These are phyloP conservation scores for Xylaria polymorpha DNA, from an alignment of 2,329 filamentous ascomycete genomes.

Conservation along the genomic window DNA sequence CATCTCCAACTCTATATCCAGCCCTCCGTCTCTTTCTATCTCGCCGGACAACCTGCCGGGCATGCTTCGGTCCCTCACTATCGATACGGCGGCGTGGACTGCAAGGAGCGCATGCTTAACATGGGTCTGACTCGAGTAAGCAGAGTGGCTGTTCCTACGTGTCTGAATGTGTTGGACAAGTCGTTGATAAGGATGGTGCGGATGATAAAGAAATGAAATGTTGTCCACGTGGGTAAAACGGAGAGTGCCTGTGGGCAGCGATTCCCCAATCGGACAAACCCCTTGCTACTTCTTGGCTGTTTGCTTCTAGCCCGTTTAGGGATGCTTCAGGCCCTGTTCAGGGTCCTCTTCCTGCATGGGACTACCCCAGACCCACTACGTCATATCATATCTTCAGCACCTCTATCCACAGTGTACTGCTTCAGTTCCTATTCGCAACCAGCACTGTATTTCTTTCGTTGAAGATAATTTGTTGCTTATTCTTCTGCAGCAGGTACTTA, in stretches of 20 bases:
- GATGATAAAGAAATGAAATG: conserved; percentile 19
- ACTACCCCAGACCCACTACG: conserved; percentile 25
- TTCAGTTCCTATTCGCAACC: too few relatives aligned
- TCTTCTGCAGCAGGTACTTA: background rate
- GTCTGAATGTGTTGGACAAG: background rate
- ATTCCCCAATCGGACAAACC: conserved; percentile 4
- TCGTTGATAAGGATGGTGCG: conserved; percentile 10
- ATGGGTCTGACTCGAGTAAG: background rate
- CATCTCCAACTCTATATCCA: conserved; percentile 1
- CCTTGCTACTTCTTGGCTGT: background rate
- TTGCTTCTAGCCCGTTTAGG: background rate
- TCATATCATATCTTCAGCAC: conserved; percentile 18
- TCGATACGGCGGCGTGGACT: conserved; percentile 5
- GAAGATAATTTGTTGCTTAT: background rate
- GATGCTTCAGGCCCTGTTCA: too few relatives aligned
- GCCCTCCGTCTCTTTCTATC: conserved; percentile 12
- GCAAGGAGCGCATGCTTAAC: conserved; percentile 28
- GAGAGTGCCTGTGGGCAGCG: background rate
- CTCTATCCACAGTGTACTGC: background rate
- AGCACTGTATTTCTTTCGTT: background rate
- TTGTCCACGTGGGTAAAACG: conserved; percentile 22
- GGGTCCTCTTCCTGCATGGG: background rate
- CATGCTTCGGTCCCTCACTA: conserved; percentile 32
- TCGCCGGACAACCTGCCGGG: conserved; percentile 32
- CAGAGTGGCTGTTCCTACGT: background rate